phyloP scores from a whole-genome alignment of 1,139 yeast species.

The Candida tetrigidarum region DNA sequence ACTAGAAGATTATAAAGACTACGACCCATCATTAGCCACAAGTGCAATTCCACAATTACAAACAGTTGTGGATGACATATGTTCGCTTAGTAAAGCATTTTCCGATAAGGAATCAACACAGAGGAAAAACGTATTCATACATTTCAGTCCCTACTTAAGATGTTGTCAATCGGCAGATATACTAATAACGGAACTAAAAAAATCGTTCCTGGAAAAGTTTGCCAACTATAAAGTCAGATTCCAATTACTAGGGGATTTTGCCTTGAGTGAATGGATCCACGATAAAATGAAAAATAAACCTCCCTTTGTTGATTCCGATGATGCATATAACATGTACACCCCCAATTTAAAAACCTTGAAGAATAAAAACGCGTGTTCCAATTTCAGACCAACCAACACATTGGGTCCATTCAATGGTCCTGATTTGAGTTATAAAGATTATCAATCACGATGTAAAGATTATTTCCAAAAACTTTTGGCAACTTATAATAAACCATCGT shows the following conservation, averaged over 20 bases:
- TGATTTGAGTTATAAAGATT: slow-evolving; percentile 45
- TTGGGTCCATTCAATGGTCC: slow-evolving; percentile 54
- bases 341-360: slow-evolving; percentile 44
- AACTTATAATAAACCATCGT: slow-evolving; percentile 46
- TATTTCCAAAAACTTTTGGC: slow-evolving; percentile 49
- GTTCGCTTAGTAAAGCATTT: slow-evolving; percentile 30
- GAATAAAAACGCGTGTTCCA: slow-evolving; percentile 41
- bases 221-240: slow-evolving; percentile 42
- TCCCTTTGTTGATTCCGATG: slow-evolving; percentile 48
- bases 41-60: slow-evolving; percentile 35
- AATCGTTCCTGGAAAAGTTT: slow-evolving; percentile 24
- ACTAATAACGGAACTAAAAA: slow-evolving; percentile 35
- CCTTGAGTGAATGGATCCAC: slow-evolving; percentile 53
- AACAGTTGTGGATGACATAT: slow-evolving; percentile 34
- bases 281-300: slow-evolving; percentile 50
- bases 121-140: slow-evolving; percentile 45
- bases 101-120: slow-evolving; percentile 17
- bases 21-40: slow-evolving; percentile 45
- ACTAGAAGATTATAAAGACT: slow-evolving; percentile 32
- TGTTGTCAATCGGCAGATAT: slow-evolving; percentile 52
- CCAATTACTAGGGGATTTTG: slow-evolving; percentile 51
- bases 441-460: slow-evolving; percentile 43
- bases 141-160: slow-evolving; percentile 49
- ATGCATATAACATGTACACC: slow-evolving; percentile 53
- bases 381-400: slow-evolving; percentile 50